Percentiles rank a stretch among this genome's conserved stretches.
Conservation (phyloP, 2,329 filamentous ascomycete genomes). For the Clarireedia hainanense region DNA sequence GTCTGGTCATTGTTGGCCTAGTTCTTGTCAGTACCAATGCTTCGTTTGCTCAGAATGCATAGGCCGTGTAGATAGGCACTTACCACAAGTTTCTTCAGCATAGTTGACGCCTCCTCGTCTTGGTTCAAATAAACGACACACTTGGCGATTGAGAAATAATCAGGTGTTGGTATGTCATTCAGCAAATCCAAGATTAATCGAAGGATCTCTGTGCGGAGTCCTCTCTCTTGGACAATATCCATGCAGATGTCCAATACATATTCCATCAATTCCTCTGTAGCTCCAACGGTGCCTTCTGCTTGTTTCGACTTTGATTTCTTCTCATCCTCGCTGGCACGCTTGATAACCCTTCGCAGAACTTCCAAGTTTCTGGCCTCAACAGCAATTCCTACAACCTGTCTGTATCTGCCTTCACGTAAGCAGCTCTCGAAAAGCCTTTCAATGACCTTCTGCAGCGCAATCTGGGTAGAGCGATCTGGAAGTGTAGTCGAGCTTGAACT, state of each 20-base stretch:
- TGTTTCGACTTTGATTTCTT: constrained; percentile 57
- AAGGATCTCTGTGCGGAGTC: constrained; percentile 75
- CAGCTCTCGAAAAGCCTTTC: constrained; percentile 88
- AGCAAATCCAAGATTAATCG: constrained; percentile 91
- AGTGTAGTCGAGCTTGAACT: constrained; percentile 33
- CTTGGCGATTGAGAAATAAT: constrained; percentile 97
- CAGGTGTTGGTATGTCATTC: constrained; percentile 83
- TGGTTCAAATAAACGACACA: constrained; percentile 95
- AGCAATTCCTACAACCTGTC: constrained; percentile 93
- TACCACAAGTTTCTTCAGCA: constrained; percentile 71
- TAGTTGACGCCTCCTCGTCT: constrained; percentile 79
- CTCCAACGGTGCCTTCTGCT: constrained; percentile 44
- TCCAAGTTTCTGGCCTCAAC: constrained; percentile 90
- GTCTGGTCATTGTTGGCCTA: constrained; percentile 61
- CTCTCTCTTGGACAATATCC: constrained; percentile 92
- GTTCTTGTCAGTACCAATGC: neutral
- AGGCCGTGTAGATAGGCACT: constrained; percentile 4
- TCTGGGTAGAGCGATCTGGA: constrained; percentile 62
- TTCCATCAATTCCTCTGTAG: constrained; percentile 90
- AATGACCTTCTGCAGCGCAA: constrained; percentile 74
- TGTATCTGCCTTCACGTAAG: constrained; percentile 76
- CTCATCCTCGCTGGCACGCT: constrained; percentile 81
- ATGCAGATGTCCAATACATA: constrained; percentile 95
- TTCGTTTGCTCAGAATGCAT: no score
- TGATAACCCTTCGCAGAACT: constrained; percentile 77